Evolutionary conservation across 805 yeast genomes (phyloP), one percentile per base, ranked within the genome.

Genomic region (Torulaspora franciscae): DNA sequence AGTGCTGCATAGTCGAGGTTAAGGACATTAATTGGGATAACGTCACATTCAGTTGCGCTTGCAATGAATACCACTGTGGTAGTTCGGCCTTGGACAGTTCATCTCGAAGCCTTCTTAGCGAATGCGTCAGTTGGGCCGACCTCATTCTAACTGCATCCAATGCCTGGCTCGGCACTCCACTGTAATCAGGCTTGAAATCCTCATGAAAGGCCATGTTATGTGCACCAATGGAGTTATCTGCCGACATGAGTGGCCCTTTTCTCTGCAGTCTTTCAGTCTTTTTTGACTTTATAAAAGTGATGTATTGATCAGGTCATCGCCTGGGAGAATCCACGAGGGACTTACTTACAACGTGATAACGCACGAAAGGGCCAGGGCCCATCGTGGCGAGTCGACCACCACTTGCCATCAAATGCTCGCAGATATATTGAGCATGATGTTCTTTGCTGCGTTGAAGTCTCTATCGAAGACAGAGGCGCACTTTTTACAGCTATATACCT

Each of bases 11-110:
- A 1, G 87, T 81, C 5, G 76, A 66, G 0, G 95, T 79, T n/a
- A 91, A 75, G 2, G 95, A 81, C 34, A 78, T 77, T 36, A 91
- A 68, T 61, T 93, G 98, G 11, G 95, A 85, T 26, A 90, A 64
- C 7, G 88, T 76, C 23, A 90, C 87, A 54, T 81, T 86, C 56
- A 88, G 79, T 64, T 91, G 98, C 49, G 83, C 81, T 57, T 86
- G 96, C 15, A 91, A 67, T 3, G 85, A 80, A 13, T 60, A 59
- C 69, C 79, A 76, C 43, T 74, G 73, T 7, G 78, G 76, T 24
- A 72, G 60, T 38, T 65, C 68, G 7, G 75, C 68, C 41, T 64
- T 67, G 26, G 73, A 67, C 47, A 83, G 65, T 32, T 79, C 80
- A 19, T 72, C 75, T 51, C 77, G 77, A 5, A 83, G 68, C 51